phyloP scores from a whole-genome alignment of 2,329 filamentous ascomycete genomes.

The Botrytis squamosa region DNA sequence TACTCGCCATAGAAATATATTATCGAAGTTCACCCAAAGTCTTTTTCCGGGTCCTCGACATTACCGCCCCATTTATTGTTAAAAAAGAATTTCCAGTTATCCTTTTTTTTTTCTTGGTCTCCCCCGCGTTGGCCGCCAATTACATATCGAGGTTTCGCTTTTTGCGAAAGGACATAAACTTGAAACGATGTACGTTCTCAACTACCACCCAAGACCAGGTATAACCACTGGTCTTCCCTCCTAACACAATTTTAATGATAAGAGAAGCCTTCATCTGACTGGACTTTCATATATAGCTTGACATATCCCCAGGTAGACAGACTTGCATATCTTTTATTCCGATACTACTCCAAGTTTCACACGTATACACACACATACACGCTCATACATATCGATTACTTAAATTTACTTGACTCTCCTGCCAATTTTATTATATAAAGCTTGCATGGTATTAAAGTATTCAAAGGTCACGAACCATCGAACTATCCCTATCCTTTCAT shows the following conservation, averaged over 20 bases:
- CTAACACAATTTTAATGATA: constrained; percentile 21
- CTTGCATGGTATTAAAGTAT: constrained; percentile 16
- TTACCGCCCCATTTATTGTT: constrained; percentile 6
- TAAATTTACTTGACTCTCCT: constrained; percentile 22
- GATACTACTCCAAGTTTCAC: neutral
- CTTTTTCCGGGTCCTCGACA: neutral
- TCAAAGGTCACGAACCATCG: constrained; percentile 10
- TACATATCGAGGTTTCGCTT: constrained; percentile 19
- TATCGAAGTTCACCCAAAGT: constrained; percentile 6
- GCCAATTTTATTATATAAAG: constrained; percentile 22
- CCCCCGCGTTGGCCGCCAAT: constrained; percentile 14
- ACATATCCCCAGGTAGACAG: neutral
- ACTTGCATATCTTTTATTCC: neutral
- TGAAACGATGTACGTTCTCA: constrained; percentile 21
- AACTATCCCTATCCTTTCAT: constrained; percentile 6
- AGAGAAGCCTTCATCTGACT: constrained; percentile 6
- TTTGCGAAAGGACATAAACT: constrained; percentile 17
- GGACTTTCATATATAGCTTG: neutral
- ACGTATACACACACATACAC: neutral
- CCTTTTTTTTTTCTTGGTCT: constrained; percentile 2
- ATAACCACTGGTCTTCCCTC: constrained; percentile 9
- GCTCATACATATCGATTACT: neutral
- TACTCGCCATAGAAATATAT: constrained; percentile 1
- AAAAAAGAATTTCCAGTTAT: constrained; percentile 3
- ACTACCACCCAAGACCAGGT: constrained; percentile 1